Evolutionary conservation across 2,329 filamentous ascomycete genomes (phyloP).

Genomic region (Talaromyces sp.): DNA sequence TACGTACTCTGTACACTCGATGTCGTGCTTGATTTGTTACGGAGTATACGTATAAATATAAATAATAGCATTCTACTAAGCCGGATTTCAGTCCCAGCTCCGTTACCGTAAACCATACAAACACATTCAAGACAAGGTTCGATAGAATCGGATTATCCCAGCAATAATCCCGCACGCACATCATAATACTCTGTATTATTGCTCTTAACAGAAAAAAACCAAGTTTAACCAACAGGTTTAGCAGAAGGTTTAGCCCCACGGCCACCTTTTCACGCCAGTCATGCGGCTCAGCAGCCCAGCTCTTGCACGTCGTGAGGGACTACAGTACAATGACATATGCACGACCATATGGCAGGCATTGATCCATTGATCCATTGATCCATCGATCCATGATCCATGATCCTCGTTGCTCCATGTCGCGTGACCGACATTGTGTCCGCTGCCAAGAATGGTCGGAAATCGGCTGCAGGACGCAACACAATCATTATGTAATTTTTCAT

Average conservation of each 20-base stretch:
- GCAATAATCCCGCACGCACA: no score
- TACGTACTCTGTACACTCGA: background rate
- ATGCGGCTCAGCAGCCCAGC: background rate
- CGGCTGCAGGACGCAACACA: background rate
- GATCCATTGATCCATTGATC: background rate
- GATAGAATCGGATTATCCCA: no score
- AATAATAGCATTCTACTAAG: no score
- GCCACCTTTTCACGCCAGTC: background rate
- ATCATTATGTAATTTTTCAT: background rate
- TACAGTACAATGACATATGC: background rate
- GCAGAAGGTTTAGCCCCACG: background rate
- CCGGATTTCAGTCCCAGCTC: background rate
- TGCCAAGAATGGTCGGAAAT: no score
- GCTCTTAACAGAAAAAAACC: background rate
- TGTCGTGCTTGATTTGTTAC: no score
- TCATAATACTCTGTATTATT: background rate
- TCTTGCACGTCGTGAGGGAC: background rate
- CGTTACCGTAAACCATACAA: no score
- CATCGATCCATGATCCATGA: no score
- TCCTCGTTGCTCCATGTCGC: no score
- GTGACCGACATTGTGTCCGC: no score
- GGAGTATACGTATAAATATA: background rate
- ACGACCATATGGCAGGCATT: background rate
- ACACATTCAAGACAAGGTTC: no score
- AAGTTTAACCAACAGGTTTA: background rate